phyloP scores from a whole-genome alignment of 805 yeast species.

The Metschnikowia continentalis region DNA sequence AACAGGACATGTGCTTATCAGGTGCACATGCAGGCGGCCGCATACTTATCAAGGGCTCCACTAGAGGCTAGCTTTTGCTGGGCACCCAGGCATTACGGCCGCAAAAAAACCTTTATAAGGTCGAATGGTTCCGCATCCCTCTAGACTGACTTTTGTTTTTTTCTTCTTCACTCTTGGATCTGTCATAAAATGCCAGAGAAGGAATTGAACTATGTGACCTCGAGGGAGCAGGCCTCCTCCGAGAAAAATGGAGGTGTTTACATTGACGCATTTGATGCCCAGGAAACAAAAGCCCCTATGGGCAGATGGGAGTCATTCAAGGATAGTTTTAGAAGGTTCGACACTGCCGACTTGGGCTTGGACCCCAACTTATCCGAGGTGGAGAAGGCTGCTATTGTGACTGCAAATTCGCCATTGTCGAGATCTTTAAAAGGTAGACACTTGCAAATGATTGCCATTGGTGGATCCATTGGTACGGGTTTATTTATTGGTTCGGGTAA shows the following conservation, averaged over 20 bases:
- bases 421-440: slow-evolving; percentile 55
- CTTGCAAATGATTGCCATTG: slow-evolving; percentile 74
- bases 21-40: not conserved
- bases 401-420: slow-evolving; percentile 56
- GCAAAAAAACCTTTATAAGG: not conserved
- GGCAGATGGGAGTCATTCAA: slow-evolving; percentile 17
- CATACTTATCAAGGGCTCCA: not conserved
- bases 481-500: slow-evolving; percentile 71
- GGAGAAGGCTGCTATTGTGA: slow-evolving; percentile 44
- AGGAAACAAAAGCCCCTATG: slow-evolving; percentile 15
- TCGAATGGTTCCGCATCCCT: not conserved
- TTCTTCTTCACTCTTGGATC: not conserved
- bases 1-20: slow-evolving; percentile 5
- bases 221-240: slow-evolving; percentile 30
- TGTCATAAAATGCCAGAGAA: slow-evolving; percentile 33
- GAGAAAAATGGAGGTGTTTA: slow-evolving; percentile 39
- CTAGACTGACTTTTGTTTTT: not conserved
- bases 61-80: not conserved
- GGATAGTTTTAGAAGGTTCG: slow-evolving; percentile 32
- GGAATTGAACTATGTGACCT: slow-evolving; percentile 38
- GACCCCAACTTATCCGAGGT: slow-evolving; percentile 39
- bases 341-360: slow-evolving; percentile 35
- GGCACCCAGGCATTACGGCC: not conserved
- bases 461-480: slow-evolving; percentile 84
- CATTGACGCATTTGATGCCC: slow-evolving; percentile 28